Conservation (phyloP, 345 rosid species). For the Bruguiera sexangula region DNA sequence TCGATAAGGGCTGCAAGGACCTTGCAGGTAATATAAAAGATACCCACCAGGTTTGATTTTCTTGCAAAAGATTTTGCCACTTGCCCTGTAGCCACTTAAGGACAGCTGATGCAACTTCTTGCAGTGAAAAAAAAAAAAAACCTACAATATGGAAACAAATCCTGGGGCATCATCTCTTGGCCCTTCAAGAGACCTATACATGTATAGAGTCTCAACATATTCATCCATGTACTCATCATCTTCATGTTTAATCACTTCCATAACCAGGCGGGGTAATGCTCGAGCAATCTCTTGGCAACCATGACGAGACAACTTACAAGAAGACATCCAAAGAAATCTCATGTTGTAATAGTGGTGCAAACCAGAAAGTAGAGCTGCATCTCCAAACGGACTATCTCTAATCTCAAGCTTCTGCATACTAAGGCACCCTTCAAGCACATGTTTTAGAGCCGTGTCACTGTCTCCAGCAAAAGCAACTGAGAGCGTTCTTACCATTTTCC, state of each 20-base stretch:
- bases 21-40: conserved; percentile 29
- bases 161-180: conserved; percentile 67
- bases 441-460: conserved; percentile 67
- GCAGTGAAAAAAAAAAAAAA: neutral
- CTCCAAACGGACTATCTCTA: conserved; percentile 88
- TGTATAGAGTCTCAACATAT: conserved; percentile 53
- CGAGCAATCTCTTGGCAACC: conserved; percentile 63
- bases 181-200: conserved; percentile 82
- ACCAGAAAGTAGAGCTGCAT: conserved; percentile 62
- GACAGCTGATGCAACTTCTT: conserved; percentile 20
- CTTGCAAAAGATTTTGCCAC: conserved; percentile 5
- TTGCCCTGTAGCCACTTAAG: conserved; percentile 21
- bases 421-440: conserved; percentile 78
- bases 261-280: conserved; percentile 55
- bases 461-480: conserved; percentile 94
- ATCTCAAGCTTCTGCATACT: conserved; percentile 86
- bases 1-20: conserved; percentile 13
- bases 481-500: conserved; percentile 62
- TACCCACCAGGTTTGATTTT: conserved; percentile 26
- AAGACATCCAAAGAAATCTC: conserved; percentile 95
- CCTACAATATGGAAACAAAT: conserved; percentile 51
- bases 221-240: conserved; percentile 37
- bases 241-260: conserved; percentile 51
- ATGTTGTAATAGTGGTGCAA: conserved; percentile 66
- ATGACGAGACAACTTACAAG: conserved; percentile 52